Evolutionary conservation across 2,329 filamentous ascomycete species (phyloP).

Genomic region (Fusarium buxicola): DNA sequence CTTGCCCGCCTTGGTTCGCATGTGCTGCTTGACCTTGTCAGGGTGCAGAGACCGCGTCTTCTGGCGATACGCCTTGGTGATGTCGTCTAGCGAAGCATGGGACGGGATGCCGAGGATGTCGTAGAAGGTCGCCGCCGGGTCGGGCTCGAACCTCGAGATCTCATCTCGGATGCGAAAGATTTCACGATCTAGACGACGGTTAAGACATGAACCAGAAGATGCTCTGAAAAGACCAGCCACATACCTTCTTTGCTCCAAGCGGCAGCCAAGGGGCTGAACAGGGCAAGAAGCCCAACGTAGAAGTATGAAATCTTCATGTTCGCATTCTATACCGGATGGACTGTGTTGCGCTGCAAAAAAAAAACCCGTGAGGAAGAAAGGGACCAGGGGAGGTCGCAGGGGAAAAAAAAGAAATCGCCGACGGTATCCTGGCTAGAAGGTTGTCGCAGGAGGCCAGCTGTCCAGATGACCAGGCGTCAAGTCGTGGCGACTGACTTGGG

Average conservation of each 20-base stretch:
- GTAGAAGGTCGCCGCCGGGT: slow-evolving; percentile 88
- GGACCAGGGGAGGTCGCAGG: too few relatives aligned
- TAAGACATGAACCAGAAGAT: slow-evolving; percentile 8
- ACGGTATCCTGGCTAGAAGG: too few relatives aligned
- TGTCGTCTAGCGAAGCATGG: slow-evolving; percentile 83
- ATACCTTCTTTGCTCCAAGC: slow-evolving; percentile 90
- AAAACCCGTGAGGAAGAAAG: too few relatives aligned
- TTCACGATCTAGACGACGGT: slow-evolving; percentile 78
- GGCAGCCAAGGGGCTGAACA: slow-evolving; percentile 73
- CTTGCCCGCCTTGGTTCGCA: slow-evolving; percentile 76
- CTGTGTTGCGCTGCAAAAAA: too few relatives aligned
- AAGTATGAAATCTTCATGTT: slow-evolving; percentile 79
- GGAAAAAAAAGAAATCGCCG: too few relatives aligned
- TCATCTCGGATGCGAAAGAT: slow-evolving; percentile 97
- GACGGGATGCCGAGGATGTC: slow-evolving; percentile 84
- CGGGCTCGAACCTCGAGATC: slow-evolving; percentile 79
- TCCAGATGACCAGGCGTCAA: too few relatives aligned
- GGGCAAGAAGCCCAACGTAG: slow-evolving; percentile 75
- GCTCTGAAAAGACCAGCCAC: slow-evolving; percentile 35
- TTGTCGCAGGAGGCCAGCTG: too few relatives aligned
- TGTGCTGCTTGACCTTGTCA: slow-evolving; percentile 92
- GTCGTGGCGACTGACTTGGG: too few relatives aligned
- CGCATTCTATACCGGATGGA: slow-evolving; percentile 48
- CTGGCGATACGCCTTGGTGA: slow-evolving; percentile 94
- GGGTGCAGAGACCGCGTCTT: slow-evolving; percentile 87